Conservation (phyloP, 2,329 filamentous ascomycete genomes). For the Chaetothyriales sp. region DNA sequence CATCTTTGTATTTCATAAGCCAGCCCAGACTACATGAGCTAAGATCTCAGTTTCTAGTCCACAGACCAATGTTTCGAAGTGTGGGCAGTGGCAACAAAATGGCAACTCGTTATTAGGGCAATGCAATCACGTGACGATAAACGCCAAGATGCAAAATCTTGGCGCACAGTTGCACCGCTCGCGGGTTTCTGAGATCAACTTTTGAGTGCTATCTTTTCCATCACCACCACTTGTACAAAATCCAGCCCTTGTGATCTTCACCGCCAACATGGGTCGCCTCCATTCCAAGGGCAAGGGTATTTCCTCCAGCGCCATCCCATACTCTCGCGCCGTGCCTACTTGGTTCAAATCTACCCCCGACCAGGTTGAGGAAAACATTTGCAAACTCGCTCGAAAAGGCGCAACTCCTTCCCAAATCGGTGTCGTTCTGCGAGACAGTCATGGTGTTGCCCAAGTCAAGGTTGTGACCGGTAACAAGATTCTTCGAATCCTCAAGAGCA, state of each 20-base stretch:
- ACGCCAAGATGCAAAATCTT: not conserved
- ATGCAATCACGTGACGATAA: not conserved
- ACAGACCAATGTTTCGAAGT: too few relatives aligned
- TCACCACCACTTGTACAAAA: not conserved
- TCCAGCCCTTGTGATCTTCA: not conserved
- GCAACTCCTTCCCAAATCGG: constrained; percentile 97
- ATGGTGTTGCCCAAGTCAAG: constrained; percentile 97
- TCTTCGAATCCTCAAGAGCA: constrained; percentile 94
- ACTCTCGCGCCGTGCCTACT: constrained; percentile 80
- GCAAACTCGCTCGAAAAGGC: constrained; percentile 98
- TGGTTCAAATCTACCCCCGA: constrained; percentile 99
- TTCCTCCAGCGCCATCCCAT: constrained; percentile 86
- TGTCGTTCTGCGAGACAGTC: constrained; percentile 94
- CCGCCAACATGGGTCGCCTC: constrained; percentile 70
- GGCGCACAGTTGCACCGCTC: not conserved
- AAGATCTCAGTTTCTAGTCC: too few relatives aligned
- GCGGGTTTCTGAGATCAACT: not conserved
- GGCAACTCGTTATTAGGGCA: too few relatives aligned
- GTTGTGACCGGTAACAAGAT: constrained; percentile 99
- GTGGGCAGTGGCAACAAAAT: too few relatives aligned
- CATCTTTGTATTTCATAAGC: too few relatives aligned
- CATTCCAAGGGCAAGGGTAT: constrained; percentile 99
- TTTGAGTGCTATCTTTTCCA: not conserved
- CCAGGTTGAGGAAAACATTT: constrained; percentile 95
- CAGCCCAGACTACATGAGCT: too few relatives aligned